Evolutionary conservation across 1,139 yeast genomes (phyloP).

Genomic region (Geotrichum fermentans): DNA sequence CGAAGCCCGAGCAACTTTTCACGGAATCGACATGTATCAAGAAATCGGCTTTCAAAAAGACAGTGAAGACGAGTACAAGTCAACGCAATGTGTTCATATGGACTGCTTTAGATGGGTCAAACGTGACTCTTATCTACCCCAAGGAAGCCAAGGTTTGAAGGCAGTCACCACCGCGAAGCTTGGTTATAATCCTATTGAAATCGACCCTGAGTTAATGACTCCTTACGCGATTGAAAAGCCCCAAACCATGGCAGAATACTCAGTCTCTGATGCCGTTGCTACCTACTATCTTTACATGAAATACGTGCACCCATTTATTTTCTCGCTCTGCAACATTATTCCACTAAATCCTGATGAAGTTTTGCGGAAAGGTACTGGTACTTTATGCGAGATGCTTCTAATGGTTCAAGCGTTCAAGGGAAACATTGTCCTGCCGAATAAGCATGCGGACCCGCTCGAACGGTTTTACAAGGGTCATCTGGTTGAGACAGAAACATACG

Average conservation of each 20-base stretch:
- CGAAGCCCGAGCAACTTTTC: slow-evolving; percentile 75
- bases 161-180: slow-evolving; percentile 95
- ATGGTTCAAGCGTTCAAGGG: slow-evolving; percentile 93
- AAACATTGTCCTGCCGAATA: slow-evolving; percentile 79
- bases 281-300: slow-evolving; percentile 94
- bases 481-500: slow-evolving; percentile 92
- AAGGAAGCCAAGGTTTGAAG: slow-evolving; percentile 96
- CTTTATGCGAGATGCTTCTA: slow-evolving; percentile 93
- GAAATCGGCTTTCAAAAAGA: slow-evolving; percentile 94
- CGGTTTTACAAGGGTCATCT: slow-evolving; percentile 92
- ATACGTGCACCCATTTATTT: slow-evolving; percentile 95
- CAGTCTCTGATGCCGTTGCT: slow-evolving; percentile 99
- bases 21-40: slow-evolving; percentile 82
- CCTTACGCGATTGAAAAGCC: slow-evolving; percentile 95
- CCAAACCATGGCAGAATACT: slow-evolving; percentile 86
- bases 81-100: slow-evolving; percentile 92
- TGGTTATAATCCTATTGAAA: slow-evolving; percentile 93
- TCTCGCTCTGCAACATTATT: slow-evolving; percentile 90
- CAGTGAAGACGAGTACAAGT: slow-evolving; percentile 83
- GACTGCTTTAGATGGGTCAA: slow-evolving; percentile 99
- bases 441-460: slow-evolving; percentile 87
- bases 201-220: slow-evolving; percentile 97
- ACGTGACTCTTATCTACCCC: slow-evolving; percentile 94
- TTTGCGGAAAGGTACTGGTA: slow-evolving; percentile 95
- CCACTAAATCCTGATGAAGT: slow-evolving; percentile 97